Evolutionary conservation across 116 monocot genomes (phyloP).

Genomic region (Iris pallida): DNA sequence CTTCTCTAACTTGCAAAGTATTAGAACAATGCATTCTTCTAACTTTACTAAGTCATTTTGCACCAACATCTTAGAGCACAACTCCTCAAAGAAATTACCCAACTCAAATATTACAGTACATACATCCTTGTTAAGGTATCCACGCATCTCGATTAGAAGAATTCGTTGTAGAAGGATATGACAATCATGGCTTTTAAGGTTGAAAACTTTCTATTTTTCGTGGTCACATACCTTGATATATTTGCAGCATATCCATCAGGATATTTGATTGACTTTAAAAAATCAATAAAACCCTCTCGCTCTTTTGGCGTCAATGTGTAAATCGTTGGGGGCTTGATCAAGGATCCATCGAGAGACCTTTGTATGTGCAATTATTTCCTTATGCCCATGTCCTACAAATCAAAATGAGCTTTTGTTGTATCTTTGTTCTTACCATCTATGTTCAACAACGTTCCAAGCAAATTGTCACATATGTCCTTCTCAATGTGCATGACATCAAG

Average conservation of each 20-base stretch:
- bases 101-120: neutral
- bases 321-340: neutral
- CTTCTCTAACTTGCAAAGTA: slow-evolving; percentile 2
- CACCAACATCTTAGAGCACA: slow-evolving; percentile 1
- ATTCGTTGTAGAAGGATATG: slow-evolving; percentile 9
- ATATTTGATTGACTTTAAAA: neutral
- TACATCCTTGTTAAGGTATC: neutral
- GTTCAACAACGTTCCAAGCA: neutral
- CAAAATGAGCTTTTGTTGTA: neutral
- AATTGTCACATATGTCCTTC: neutral
- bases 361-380: neutral
- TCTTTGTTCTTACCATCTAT: neutral
- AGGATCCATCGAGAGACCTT: neutral
- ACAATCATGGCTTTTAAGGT: neutral
- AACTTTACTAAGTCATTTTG: neutral
- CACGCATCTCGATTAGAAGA: neutral
- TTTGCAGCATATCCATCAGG: neutral
- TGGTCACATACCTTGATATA: neutral
- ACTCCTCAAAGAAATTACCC: neutral
- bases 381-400: neutral
- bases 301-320: neutral
- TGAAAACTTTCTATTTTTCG: neutral
- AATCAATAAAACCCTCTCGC: neutral
- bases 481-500: too few relatives aligned
- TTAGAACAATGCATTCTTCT: slow-evolving; percentile 1